Evolutionary conservation across 2,329 filamentous ascomycete genomes (phyloP).

Genomic region (Torrubiellomyces zombiae): DNA sequence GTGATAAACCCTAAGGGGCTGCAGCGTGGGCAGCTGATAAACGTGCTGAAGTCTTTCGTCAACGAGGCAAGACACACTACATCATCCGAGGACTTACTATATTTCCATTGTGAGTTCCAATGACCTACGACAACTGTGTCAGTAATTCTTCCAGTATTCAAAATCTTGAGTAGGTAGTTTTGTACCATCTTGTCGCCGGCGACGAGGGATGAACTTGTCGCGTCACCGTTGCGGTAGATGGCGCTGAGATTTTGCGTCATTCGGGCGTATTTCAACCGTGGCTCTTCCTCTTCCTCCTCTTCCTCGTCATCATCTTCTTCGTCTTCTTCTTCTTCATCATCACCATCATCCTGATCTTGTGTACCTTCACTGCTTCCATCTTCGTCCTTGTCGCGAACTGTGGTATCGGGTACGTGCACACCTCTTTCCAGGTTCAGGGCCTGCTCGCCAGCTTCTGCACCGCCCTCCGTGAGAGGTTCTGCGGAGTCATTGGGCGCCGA

Average conservation of each 20-base stretch:
- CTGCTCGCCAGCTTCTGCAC: no score
- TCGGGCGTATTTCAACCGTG: conserved; percentile 80
- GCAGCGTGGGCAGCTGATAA: conserved; percentile 65
- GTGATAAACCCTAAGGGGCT: conserved; percentile 71
- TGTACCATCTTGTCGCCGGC: conserved; percentile 92
- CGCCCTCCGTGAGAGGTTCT: no score
- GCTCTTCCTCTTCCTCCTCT: conserved; percentile 84
- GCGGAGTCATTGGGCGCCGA: no score
- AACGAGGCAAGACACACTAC: conserved; percentile 7
- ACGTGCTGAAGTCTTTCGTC: conserved; percentile 52
- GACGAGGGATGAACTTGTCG: conserved; percentile 78
- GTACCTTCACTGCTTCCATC: conserved; percentile 14
- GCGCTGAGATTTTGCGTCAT: conserved; percentile 64
- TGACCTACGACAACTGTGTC: no score
- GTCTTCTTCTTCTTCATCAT: conserved; percentile 29
- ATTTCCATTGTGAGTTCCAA: conserved; percentile 92
- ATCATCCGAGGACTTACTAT: conserved; percentile 59
- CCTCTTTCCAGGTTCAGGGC: no score
- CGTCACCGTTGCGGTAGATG: conserved; percentile 88
- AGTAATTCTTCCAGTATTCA: no score
- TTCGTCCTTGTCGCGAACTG: conserved; percentile 9
- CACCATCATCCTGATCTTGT: conserved; percentile 25
- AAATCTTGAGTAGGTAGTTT: no score
- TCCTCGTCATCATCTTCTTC: conserved; percentile 53
- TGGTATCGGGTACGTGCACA: no score